Base-by-base conservation (phyloP, 2,329 filamentous ascomycete genomes). In the Colletotrichum neosansevieriae region DNA sequence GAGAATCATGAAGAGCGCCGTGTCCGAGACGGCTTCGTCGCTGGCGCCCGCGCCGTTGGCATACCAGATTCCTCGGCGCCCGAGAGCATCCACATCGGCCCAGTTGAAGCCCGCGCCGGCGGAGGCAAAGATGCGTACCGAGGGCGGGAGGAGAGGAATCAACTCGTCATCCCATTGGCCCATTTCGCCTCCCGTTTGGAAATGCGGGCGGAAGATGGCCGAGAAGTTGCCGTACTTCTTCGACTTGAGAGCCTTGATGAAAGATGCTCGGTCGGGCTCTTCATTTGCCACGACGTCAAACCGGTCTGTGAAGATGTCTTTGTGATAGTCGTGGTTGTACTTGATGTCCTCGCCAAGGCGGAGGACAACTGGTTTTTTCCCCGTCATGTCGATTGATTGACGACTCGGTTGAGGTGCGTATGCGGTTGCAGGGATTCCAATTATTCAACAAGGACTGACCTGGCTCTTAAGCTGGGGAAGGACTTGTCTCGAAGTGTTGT, bases 71-170 rank as follows among this genome's bases (percentile, higher is more conserved):
- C 73, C 72, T 2, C 73, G 74, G 0, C 73, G 71, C 5, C 76
- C 72, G 3, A 88, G 78, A 0, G 78, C 75, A 42, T 83, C 78
- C 0, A 84, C 85, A 73, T 90, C 86, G 0, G 86, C 87, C 88
- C 87, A 90, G 76, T 91, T 87, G 73, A 88, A 90, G 10, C 88
- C 81, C 2, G 88, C 88, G 6, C 88, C 88, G 2, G 88, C 88
- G 12, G 83, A 87, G 34, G 88, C 86, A 74, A 88, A 90, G 38
- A 90, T 86, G 56, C 82, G 82, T 63, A 87, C 84, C 13, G 83
- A 85, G 0, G 75, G 15, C 0, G 88, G 88, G 0, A 91, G 76
- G 4, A 86, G 76, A 0, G 74, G 71, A 49, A 90, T 88, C 2
- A 90, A 76, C 72, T 89, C 86, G 38, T 80, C 74, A 71, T 90